Evolutionary conservation across 495 filamentous ascomycete species (phyloP).

Genomic region (Lasiosphaeris hirsuta): DNA sequence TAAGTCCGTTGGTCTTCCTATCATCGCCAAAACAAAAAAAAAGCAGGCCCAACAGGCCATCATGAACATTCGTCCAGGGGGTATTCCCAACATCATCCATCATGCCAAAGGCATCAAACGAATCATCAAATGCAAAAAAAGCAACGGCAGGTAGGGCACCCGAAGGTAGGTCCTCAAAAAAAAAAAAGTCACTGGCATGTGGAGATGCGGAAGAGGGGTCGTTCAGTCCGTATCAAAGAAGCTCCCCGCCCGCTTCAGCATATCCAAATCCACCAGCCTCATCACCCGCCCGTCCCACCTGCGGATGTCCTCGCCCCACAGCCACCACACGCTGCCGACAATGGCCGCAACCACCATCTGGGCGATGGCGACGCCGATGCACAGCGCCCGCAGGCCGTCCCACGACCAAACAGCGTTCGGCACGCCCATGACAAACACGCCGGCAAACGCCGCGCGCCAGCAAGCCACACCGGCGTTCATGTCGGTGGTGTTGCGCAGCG

Average conservation of each 20-base stretch:
- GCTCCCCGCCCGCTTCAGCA: slow-evolving; percentile 37
- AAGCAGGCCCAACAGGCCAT: too few species aligned
- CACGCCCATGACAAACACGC: slow-evolving; percentile 39
- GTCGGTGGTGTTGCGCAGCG: slow-evolving; percentile 39
- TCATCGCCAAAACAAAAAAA: too few species aligned
- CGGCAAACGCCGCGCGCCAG: slow-evolving; percentile 33
- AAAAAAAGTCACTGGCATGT: too few species aligned
- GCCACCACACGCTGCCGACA: slow-evolving; percentile 34
- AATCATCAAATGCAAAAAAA: too few species aligned
- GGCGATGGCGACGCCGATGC: slow-evolving; percentile 33
- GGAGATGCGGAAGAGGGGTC: too few species aligned
- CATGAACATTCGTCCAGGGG: too few species aligned
- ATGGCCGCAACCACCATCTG: slow-evolving; percentile 31
- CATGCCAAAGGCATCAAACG: too few species aligned
- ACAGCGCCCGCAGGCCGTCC: slow-evolving; percentile 33
- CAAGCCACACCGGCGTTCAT: slow-evolving; percentile 37
- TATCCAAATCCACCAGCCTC: slow-evolving; percentile 39
- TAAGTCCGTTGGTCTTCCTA: too few species aligned
- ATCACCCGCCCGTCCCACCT: slow-evolving; percentile 40
- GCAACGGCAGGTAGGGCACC: too few species aligned
- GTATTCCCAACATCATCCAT: too few species aligned
- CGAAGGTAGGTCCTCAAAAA: too few species aligned
- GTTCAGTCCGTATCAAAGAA: slow-evolving; percentile 46
- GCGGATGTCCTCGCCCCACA: slow-evolving; percentile 35
- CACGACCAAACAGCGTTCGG: slow-evolving; percentile 31